These are phyloP conservation scores for Hericium coralloides DNA, from an alignment of 768 basidiomycete genomes.

Conservation along the genomic window DNA sequence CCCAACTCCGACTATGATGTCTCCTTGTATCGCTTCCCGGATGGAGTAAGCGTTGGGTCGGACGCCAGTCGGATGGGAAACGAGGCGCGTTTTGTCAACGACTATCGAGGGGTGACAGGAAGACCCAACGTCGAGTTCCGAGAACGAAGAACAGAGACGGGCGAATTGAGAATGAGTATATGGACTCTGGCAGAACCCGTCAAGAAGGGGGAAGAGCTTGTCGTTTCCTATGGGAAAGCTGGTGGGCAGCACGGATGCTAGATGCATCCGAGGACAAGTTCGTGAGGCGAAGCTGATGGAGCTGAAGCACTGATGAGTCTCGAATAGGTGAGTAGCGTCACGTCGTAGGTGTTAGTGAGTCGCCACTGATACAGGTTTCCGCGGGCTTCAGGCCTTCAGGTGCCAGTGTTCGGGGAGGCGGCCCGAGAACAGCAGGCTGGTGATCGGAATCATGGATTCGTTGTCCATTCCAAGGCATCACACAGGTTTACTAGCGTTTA, in stretches of 20 bases:
- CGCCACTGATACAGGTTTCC: too few relatives aligned
- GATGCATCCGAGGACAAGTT: too few relatives aligned
- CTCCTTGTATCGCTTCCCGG: conserved; percentile 54
- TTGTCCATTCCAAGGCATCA: too few relatives aligned
- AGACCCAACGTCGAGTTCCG: conserved; percentile 67
- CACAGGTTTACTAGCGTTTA: too few relatives aligned
- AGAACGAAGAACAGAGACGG: conserved; percentile 41
- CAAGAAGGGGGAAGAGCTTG: conserved; percentile 73
- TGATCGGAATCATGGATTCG: too few relatives aligned
- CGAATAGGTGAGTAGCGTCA: too few relatives aligned
- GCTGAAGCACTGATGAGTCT: too few relatives aligned
- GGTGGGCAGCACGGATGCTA: conserved; percentile 47
- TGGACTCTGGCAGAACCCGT: conserved; percentile 55
- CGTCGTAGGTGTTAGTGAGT: too few relatives aligned
- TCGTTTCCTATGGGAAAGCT: conserved; percentile 87
- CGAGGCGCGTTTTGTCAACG: conserved; percentile 85
- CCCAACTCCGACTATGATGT: conserved; percentile 81
- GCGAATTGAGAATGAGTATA: conserved; percentile 71
- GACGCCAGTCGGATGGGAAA: conserved; percentile 76
- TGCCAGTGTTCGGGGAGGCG: too few relatives aligned
- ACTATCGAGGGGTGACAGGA: conserved; percentile 69
- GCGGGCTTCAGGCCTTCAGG: too few relatives aligned
- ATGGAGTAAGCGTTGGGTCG: conserved; percentile 59
- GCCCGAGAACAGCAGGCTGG: too few relatives aligned
- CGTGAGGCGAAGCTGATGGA: too few relatives aligned